Evolutionary conservation across 768 basidiomycete species (phyloP).

Genomic region (Naganishia randhawae): DNA sequence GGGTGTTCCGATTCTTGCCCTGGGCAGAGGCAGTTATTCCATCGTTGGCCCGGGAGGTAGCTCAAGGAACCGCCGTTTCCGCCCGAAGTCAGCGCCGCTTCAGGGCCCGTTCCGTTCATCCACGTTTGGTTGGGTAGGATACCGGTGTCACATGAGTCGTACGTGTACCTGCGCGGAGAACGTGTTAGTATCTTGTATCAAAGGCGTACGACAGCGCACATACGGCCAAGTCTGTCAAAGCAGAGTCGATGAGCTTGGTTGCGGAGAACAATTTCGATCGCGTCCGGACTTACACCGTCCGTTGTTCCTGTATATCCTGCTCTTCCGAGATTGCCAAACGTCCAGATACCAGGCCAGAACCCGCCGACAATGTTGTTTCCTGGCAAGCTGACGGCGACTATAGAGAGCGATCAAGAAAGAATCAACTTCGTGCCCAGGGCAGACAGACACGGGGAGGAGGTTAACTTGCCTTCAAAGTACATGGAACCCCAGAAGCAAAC

Average conservation of each 20-base stretch:
- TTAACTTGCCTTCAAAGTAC: conserved; percentile 63
- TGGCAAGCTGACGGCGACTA: conserved; percentile 45
- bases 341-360: conserved; percentile 84
- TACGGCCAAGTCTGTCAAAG: conserved; percentile 25
- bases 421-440: too few species aligned
- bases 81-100: conserved; percentile 38
- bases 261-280: conserved; percentile 76
- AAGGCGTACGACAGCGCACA: background rate
- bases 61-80: conserved; percentile 48
- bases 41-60: conserved; percentile 48
- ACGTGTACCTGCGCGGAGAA: conserved; percentile 36
- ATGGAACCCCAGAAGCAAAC: conserved; percentile 78
- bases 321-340: conserved; percentile 58
- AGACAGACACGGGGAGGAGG: background rate
- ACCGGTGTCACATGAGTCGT: conserved; percentile 47
- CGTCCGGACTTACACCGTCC: conserved; percentile 65
- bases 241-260: conserved; percentile 56
- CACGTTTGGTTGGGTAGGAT: conserved; percentile 47
- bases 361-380: conserved; percentile 44
- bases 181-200: background rate
- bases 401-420: background rate
- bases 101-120: conserved; percentile 38
- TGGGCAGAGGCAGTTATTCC: conserved; percentile 77
- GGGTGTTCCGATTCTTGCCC: conserved; percentile 77
- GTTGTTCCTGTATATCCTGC: conserved; percentile 26